Base-by-base conservation (phyloP, 306 rosid genomes). In the Mimosa pudica region DNA sequence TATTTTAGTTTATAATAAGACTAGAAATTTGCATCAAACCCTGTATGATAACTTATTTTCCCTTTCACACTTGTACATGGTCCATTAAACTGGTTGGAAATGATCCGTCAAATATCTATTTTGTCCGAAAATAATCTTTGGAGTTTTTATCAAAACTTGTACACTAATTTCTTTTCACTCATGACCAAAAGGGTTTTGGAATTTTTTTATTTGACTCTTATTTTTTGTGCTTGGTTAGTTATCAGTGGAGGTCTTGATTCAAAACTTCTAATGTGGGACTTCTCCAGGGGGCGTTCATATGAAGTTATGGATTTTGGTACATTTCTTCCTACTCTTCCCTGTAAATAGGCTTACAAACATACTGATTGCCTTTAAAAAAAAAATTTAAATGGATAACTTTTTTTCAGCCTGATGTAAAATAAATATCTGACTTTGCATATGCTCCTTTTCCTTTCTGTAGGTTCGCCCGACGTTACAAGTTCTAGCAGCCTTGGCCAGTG, bases 171-270 rank as follows among this genome's bases (percentile, higher is more conserved):
- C 5, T 12, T 49, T 49, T 33, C 13, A 63, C 18, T 63, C 3
- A 44, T 18, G 32, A 12, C 52, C n/a, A 35, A 62, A 49, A 83
- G 70, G 46, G 38, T n/a, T 60, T 73, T 33, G 48, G 49, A 51
- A 60, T 33, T 52, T 14, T 44, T 75, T 63, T 30, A 2, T 44
- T 18, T 58, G 44, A 63, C 51, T 42, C 52, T 52, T 64, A 46
- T 42, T 60, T 52, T 64, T 63, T 70, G 18, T 79, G 61, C 64
- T n/a, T 57, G 41, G n/a, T 68, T 87, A 94, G 98, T 94, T 79
- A 83, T 94, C 71, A 92, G 91, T 61, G 98, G 98, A 82, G 98
- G 98, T 77, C 97, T 94, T 45, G 98, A 94, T 84, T 89, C 97
- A 47, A 86, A 86, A 78, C 94, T 94, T 74, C 86, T 92, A 57